Conservation (phyloP, 73 alveolate species). For the Tetrahymena thermophila region DNA sequence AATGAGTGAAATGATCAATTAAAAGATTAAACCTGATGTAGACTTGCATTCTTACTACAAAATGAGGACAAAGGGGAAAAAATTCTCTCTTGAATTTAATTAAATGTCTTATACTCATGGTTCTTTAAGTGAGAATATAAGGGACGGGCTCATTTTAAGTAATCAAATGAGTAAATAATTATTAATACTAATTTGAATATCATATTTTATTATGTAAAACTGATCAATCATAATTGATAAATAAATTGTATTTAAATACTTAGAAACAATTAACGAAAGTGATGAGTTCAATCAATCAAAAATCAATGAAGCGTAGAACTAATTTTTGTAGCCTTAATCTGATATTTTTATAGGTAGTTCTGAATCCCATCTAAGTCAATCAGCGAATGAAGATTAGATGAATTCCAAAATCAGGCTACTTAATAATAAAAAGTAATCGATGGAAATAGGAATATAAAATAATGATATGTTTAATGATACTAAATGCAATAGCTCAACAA, state of each 20-base stretch:
- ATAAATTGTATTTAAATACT: background rate
- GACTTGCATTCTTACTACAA: background rate
- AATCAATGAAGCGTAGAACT: background rate
- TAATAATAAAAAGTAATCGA: background rate
- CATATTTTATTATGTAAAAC: background rate
- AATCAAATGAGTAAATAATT: background rate
- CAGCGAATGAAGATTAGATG: background rate
- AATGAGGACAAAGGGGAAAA: background rate
- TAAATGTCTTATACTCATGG: background rate
- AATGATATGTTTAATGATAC: background rate
- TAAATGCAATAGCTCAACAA: background rate
- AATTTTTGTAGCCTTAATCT: background rate
- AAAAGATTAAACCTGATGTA: background rate
- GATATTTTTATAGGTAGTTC: background rate
- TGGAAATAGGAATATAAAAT: background rate
- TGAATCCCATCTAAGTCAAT: background rate
- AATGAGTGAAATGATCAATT: background rate
- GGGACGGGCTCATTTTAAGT: background rate
- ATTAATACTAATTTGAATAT: background rate
- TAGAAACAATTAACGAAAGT: background rate
- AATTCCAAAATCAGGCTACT: background rate
- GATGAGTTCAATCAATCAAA: background rate
- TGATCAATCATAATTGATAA: background rate
- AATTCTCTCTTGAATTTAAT: background rate
- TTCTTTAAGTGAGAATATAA: background rate